Conservation (phyloP, 331 rosid genomes). For the Cydonia oblonga region DNA sequence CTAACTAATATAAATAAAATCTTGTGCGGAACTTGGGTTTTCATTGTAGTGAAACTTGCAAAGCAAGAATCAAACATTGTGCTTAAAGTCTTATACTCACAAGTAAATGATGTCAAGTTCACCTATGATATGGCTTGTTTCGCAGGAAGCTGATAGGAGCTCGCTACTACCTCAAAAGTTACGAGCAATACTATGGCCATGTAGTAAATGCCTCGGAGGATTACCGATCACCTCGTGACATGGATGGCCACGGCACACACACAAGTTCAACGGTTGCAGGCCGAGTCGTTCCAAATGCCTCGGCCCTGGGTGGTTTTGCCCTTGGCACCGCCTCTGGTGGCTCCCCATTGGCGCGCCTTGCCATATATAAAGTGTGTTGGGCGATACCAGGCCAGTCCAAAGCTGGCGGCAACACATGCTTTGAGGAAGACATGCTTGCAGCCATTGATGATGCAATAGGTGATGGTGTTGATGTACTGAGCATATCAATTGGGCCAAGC, state of each 20-base stretch:
- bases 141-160: conserved; percentile 80
- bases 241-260: conserved; percentile 89
- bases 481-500: conserved; percentile 51
- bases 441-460: conserved; percentile 86
- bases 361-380: conserved; percentile 95
- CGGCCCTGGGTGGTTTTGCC: conserved; percentile 67
- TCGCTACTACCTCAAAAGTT: conserved; percentile 61
- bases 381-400: conserved; percentile 49
- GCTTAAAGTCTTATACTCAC: not conserved
- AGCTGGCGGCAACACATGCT: conserved; percentile 47
- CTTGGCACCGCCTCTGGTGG: conserved; percentile 68
- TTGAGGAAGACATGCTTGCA: conserved; percentile 56
- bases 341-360: conserved; percentile 56
- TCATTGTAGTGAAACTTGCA: not conserved
- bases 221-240: conserved; percentile 68
- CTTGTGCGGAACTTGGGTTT: not conserved
- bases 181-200: conserved; percentile 36
- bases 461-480: conserved; percentile 70
- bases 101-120: not conserved
- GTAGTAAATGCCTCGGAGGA: conserved; percentile 47
- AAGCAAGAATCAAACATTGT: not conserved
- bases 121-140: not conserved
- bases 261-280: conserved; percentile 83
- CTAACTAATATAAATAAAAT: not conserved
- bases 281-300: conserved; percentile 25